phyloP scores from a whole-genome alignment of 176 grass and related monocot genomes.

The Elymus sibiricus region DNA sequence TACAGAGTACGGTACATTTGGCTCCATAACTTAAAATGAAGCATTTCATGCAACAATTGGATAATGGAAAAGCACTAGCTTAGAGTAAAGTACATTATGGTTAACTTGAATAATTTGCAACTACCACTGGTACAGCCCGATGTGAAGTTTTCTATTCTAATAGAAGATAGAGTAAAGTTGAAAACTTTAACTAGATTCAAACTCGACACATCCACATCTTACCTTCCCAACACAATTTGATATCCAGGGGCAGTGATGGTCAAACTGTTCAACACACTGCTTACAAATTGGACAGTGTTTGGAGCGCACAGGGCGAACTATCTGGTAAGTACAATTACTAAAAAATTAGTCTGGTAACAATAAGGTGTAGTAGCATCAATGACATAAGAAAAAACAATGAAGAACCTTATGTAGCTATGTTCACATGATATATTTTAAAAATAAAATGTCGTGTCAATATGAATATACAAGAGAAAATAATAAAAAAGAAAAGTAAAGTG shows the following conservation, averaged over 20 bases:
- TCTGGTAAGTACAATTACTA: slow-evolving; percentile 51
- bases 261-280: slow-evolving; percentile 92
- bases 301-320: slow-evolving; percentile 92
- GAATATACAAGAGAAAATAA: background rate
- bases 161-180: background rate
- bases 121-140: background rate
- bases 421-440: background rate
- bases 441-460: slow-evolving; percentile 9
- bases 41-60: background rate
- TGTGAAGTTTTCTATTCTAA: background rate
- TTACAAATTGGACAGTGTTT: slow-evolving; percentile 95
- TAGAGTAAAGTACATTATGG: background rate
- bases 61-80: background rate
- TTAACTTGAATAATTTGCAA: background rate
- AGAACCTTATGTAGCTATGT: slow-evolving; percentile 12
- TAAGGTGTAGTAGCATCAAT: background rate
- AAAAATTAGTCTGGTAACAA: slow-evolving; percentile 21
- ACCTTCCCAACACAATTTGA: slow-evolving; percentile 99
- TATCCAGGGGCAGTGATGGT: slow-evolving; percentile 97
- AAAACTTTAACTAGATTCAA: background rate
- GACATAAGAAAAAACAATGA: background rate
- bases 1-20: background rate
- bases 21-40: background rate
- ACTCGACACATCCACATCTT: slow-evolving; percentile 11
- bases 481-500: background rate